Evolutionary conservation across 1,284 basidiomycete genomes (phyloP), one percentile per base, ranked within the genome.

Genomic region (Heterobasidion parviporum): DNA sequence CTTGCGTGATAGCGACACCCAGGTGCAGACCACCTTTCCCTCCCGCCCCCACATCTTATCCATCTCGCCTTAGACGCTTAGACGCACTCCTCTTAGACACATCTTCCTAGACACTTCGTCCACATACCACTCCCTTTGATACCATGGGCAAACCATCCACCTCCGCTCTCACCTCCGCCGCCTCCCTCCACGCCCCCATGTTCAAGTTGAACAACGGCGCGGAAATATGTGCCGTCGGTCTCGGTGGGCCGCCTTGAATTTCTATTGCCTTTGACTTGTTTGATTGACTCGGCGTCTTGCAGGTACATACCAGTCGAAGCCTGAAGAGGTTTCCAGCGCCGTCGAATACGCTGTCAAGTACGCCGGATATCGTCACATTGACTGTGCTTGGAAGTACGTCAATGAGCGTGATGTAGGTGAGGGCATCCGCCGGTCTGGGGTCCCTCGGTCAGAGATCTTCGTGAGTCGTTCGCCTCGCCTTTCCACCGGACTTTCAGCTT

Each of bases 401-500:
- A 92, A 92, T 64, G 89, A 96, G 70, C 83, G 86, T 64, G 85
- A 91, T 65, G 92, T 96, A 32, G 92, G 92, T 10, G 79, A 87
- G 61, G 92, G 92, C 16, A 85, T 96, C 70, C 82, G 78, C 64
- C 79, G 78, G 48, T 87, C 85, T 54, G 92, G 90, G 36, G 80
- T 94, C 20, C 83, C 85, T 53, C 81, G 93, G 60, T 79, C 81
- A 47, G 87, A 94, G 59, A 79, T 96, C 60, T 95, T 90, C 70
- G 83, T 95, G 63, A 78, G 79, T 71, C 15, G 8, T 18, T 32
- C 2, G 45, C 64, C 59, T 67, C 41, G 57, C 58, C 57, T 48
- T 20, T 18, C 46, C 18, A 9, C 5, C 10, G 10, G 9, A 48
- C 46, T 48, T 32, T 10, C 10, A 48, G 32, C 18, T 45, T 18